Conservation (phyloP, 148 eudicot genomes). For the Silene latifolia region DNA sequence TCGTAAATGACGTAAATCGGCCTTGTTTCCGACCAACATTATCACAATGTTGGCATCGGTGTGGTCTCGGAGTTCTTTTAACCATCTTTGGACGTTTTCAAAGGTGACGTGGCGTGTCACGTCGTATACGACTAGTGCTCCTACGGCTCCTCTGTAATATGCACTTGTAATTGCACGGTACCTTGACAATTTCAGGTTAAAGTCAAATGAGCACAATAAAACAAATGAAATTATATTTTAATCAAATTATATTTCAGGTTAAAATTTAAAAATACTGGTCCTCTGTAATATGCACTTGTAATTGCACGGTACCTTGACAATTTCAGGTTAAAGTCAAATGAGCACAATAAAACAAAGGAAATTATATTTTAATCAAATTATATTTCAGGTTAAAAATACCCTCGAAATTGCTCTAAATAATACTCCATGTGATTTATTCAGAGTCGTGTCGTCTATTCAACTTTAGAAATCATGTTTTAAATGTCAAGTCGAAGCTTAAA, state of each 20-base stretch:
- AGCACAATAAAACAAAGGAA: not conserved
- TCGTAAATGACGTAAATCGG: slow-evolving; percentile 74
- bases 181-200: slow-evolving; percentile 24
- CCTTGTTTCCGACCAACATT: slow-evolving; percentile 88
- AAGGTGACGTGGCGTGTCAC: slow-evolving; percentile 74
- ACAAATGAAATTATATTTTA: no score
- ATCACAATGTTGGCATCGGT: slow-evolving; percentile 72
- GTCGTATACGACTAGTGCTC: slow-evolving; percentile 78
- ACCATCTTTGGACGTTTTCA: slow-evolving; percentile 81
- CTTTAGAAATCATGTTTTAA: no score
- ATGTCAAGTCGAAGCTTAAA: no score
- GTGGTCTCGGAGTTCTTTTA: slow-evolving; percentile 78
- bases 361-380: no score
- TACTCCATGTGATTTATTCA: no score
- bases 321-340: not conserved
- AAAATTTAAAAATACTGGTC: no score
- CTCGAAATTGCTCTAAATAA: no score
- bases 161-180: slow-evolving; percentile 90
- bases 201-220: not conserved
- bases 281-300: slow-evolving; percentile 88
- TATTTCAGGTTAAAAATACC: no score
- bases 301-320: slow-evolving; percentile 62
- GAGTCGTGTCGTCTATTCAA: no score
- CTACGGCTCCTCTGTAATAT: slow-evolving; percentile 85
- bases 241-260: no score